Evolutionary conservation across 495 filamentous ascomycete species (phyloP).

Genomic region (Immersiella caudata): DNA sequence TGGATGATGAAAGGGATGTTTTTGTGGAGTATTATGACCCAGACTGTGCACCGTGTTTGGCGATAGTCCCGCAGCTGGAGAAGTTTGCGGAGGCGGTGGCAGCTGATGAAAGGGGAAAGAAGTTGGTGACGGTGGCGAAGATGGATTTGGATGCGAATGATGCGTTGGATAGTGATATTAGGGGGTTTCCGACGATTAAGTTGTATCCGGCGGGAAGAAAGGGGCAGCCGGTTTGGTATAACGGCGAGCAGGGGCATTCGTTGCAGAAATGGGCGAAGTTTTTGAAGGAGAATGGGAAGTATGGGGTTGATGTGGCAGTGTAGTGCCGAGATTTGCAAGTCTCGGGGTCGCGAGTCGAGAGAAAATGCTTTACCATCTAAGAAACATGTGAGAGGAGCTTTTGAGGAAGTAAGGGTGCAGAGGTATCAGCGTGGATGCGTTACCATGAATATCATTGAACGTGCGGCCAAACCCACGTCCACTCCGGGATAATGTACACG

Average conservation of each 20-base stretch:
- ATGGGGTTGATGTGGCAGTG: not conserved
- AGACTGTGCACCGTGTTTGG: not conserved
- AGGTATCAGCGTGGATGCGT: too few species aligned
- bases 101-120: not conserved
- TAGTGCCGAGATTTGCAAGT: not conserved
- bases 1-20: slow-evolving; percentile 4
- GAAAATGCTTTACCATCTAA: too few species aligned
- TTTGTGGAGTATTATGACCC: not conserved
- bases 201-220: slow-evolving; percentile 11
- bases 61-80: not conserved
- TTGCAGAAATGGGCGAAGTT: slow-evolving; percentile 7
- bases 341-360: too few species aligned
- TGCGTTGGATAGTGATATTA: slow-evolving; percentile 5
- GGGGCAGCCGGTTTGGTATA: slow-evolving; percentile 1
- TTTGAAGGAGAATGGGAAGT: not conserved
- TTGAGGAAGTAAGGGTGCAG: too few species aligned
- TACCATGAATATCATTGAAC: not conserved
- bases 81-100: slow-evolving; percentile 3
- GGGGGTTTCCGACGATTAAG: slow-evolving; percentile 15
- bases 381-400: too few species aligned
- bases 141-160: slow-evolving; percentile 15
- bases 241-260: not conserved
- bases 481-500: slow-evolving; percentile 17
- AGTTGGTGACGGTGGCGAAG: slow-evolving; percentile 9
- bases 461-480: slow-evolving; percentile 25